Evolutionary conservation across 2,329 filamentous ascomycete species (phyloP).

Genomic region (Exserohilum turcica): DNA sequence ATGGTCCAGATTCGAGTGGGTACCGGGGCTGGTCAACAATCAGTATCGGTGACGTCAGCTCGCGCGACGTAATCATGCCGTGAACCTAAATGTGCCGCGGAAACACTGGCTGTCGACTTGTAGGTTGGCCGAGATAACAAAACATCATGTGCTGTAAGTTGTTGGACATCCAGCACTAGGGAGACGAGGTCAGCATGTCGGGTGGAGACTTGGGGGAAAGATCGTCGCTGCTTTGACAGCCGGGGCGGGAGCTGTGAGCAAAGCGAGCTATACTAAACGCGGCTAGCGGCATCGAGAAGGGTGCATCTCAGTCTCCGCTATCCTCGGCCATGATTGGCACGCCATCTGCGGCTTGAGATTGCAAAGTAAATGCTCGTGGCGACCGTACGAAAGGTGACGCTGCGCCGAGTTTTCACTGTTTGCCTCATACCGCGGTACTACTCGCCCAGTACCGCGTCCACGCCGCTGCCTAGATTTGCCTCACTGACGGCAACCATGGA

Average conservation of each 20-base stretch:
- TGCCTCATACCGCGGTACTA: neutral
- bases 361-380: neutral
- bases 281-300: neutral
- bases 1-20: constrained; percentile 15
- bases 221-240: constrained; percentile 10
- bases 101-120: neutral
- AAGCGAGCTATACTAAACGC: neutral
- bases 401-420: neutral
- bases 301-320: neutral
- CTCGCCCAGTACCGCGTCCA: constrained; percentile 17
- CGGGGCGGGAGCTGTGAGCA: neutral
- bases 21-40: constrained; percentile 29
- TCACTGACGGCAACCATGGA: constrained; percentile 6
- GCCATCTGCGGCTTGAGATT: neutral
- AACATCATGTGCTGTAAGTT: neutral
- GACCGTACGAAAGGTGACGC: constrained; percentile 6
- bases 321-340: constrained; percentile 5
- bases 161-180: neutral
- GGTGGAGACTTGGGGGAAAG: neutral
- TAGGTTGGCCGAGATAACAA: neutral
- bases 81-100: neutral
- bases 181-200: neutral
- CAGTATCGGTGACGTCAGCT: constrained; percentile 34
- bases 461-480: constrained; percentile 7
- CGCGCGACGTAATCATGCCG: constrained; percentile 7